Evolutionary conservation across 192 early-diverging fungal species (phyloP).

Genomic region (Backusella mclennaniae): DNA sequence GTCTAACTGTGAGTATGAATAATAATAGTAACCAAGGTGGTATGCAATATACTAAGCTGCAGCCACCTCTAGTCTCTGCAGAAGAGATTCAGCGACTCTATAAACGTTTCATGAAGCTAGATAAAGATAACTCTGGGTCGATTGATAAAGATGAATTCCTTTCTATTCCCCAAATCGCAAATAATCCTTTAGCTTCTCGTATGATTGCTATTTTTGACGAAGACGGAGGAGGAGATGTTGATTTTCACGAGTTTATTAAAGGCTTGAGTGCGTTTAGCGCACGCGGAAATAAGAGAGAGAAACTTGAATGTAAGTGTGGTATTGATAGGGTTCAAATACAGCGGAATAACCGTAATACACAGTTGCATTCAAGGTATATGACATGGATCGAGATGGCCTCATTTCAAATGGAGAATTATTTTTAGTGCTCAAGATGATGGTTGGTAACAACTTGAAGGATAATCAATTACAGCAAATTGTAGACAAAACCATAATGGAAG

Average conservation of each 20-base stretch:
- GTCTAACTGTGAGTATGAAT: constrained; percentile 66
- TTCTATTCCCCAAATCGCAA: constrained; percentile 94
- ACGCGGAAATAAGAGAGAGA: constrained; percentile 93
- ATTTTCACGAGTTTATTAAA: constrained; percentile 98
- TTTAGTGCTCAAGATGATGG: constrained; percentile 99
- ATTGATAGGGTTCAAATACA: not conserved
- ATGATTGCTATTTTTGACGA: constrained; percentile 97
- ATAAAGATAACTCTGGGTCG: constrained; percentile 94
- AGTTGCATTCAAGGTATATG: constrained; percentile 99
- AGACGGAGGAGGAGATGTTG: constrained; percentile 97
- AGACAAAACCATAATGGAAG: constrained; percentile 99
- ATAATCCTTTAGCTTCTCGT: constrained; percentile 94
- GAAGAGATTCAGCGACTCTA: constrained; percentile 98
- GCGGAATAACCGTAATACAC: not conserved
- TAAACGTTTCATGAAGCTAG: constrained; percentile 97
- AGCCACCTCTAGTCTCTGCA: constrained; percentile 62
- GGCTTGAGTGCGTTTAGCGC: constrained; percentile 93
- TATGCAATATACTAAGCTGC: not conserved
- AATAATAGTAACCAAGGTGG: not conserved
- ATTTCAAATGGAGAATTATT: constrained; percentile 99
- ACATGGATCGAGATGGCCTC: constrained; percentile 98
- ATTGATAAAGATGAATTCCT: constrained; percentile 98
- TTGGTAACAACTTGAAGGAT: constrained; percentile 94
- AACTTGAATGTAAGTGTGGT: constrained; percentile 78
- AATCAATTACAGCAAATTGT: constrained; percentile 99